Evolutionary conservation across 768 basidiomycete genomes (phyloP).

Genomic region (Hypsizygus marmoreus): DNA sequence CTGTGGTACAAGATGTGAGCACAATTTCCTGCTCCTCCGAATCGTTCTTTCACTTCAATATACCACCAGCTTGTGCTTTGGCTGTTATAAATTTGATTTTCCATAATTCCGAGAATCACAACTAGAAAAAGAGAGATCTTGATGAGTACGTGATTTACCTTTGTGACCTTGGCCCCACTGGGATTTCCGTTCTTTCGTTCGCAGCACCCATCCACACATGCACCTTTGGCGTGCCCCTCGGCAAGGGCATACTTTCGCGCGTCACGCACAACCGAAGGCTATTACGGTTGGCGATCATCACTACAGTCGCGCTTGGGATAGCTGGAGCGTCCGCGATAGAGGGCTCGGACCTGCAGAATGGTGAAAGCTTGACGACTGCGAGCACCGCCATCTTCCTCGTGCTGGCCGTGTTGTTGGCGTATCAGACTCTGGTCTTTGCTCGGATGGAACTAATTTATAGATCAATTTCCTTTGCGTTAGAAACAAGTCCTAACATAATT

Average conservation of each 20-base stretch:
- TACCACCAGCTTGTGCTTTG: no score
- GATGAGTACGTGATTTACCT: no score
- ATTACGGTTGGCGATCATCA: conserved; percentile 30
- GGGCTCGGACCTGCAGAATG: conserved; percentile 16
- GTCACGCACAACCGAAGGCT: conserved; percentile 30
- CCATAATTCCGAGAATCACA: no score
- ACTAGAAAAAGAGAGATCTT: no score
- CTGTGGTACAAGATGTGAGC: not conserved
- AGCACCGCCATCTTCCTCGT: conserved; percentile 40
- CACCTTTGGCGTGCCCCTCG: no score
- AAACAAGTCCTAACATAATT: not conserved
- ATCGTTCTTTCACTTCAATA: no score
- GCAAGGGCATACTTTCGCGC: conserved; percentile 17
- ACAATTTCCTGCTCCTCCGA: not conserved
- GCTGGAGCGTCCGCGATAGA: conserved; percentile 23
- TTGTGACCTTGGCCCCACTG: no score
- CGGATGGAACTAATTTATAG: conserved; percentile 21
- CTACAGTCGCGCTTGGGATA: conserved; percentile 37
- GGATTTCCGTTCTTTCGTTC: no score
- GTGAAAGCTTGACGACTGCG: conserved; percentile 29
- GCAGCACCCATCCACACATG: no score
- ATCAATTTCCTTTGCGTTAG: not conserved
- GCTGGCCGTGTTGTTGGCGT: conserved; percentile 34
- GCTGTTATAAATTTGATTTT: no score
- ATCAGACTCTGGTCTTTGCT: conserved; percentile 28